Evolutionary conservation across 257 asterid species (phyloP), one percentile per base, ranked within the genome.

Genomic region (Petunia secreta): DNA sequence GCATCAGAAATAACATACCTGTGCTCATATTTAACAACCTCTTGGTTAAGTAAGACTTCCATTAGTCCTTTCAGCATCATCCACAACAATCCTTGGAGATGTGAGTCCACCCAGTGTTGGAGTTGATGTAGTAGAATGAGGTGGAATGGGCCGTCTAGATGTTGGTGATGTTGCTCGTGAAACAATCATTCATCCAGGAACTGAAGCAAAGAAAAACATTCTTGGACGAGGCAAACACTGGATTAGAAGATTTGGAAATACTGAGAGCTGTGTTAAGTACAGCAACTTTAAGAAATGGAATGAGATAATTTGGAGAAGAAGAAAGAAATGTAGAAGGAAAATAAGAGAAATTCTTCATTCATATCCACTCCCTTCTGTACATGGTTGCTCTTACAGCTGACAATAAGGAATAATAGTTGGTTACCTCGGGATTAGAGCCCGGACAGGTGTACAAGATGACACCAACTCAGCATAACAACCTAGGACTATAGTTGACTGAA

Each of bases 121-220:
- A 77, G 98, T 95, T 50, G 98, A 97, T 63, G 99, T 95, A 62
- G 99, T 93, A 53, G 99, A 93, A 82, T 98, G 99, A 83, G 97
- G 98, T 82, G 99, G 99, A 84, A 98, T 95, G 50, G 90, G 83
- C 59, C 94, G 90, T 85, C 99, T 87, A 41, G 99, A 93, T 82
- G 94, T 87, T 64, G 98, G 99, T 50, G 98, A 95, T 83, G 99
- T 93, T 83, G 99, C 99, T 82, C 99, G 91, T 82, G 99, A 95
- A 87, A 92, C 99, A 87, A 95, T 93, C 85, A 98, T 92, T 37
- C 98, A 95, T 64, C 99, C 99, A 58, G 99, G 99, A 82, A 95
- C 99, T 6, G 99, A 95, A 80, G 97, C 99, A n/a, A 98, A 93
- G 91, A 95, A 95, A 81, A 91, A 87, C 53, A n/a, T 95, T 95